Base-by-base conservation (phyloP, 208 protist species). In the Balamuthia mandrillaris region DNA sequence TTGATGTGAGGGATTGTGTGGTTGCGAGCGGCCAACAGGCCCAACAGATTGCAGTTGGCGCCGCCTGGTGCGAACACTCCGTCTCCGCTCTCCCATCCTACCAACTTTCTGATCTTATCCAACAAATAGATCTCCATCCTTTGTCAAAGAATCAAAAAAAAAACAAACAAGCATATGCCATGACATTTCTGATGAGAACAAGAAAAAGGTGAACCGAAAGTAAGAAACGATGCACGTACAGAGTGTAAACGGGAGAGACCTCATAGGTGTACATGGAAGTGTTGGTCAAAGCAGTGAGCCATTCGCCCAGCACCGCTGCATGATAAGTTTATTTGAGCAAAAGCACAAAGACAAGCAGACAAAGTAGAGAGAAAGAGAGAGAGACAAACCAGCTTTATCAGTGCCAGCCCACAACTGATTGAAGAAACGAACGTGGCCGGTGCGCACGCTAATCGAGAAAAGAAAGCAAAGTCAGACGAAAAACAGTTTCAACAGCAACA, bases 241-340 rank as follows among this genome's bases (percentile, higher is more conserved):
- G 54, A 14, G 78, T 86, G 56, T 91, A 93, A 31, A 92, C 89
- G 18, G 90, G 90, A 9, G 90, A 63, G 6, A 93, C 85, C 56
- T 92, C 89, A 52, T 91, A 93, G 0, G 90, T 93, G 86, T 93
- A 86, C 37, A 84, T 88, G 70, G 61, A 90, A 31, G 87, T 83
- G 77, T 93, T 93, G 44, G 86, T 39, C 49, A 87, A 79, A 1
- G 89, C 60, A 21, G 88, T 79, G 24, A 93, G 16, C 77, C 72
- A 90, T n/a, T 93, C 90, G 4, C 47, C 72, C 1, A 81, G 24
- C 10, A 81, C 61, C 21, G 44, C 70, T 79, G 5, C 0, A 75
- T 44, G 16, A 7, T 9, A 21, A 14, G n/a, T n/a, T n/a, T n/a
- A n/a, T n/a, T n/a, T n/a, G n/a, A n/a, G n/a, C n/a, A n/a, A n/a